Conservation (phyloP, 345 rosid species). For the Brassica nigra region DNA sequence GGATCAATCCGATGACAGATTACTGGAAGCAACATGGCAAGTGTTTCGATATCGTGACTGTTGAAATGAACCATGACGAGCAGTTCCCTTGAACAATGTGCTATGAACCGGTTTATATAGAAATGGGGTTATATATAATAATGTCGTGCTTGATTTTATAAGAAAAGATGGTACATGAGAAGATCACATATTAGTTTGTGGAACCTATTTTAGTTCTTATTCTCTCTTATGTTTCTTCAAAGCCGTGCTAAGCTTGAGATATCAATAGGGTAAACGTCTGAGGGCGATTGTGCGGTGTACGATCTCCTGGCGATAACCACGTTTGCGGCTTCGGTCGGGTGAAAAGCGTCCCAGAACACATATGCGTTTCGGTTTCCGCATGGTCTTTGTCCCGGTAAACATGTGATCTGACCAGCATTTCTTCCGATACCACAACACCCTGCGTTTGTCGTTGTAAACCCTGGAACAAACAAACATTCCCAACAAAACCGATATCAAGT, state of each 20-base stretch:
- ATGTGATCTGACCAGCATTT: slow-evolving; percentile 79
- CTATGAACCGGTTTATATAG: background rate
- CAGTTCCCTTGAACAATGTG: slow-evolving; percentile 49
- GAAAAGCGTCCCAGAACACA: slow-evolving; percentile 77
- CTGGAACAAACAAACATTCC: slow-evolving; percentile 36
- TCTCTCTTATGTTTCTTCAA: slow-evolving; percentile 30
- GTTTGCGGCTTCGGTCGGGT: slow-evolving; percentile 67
- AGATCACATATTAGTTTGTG: slow-evolving; percentile 25
- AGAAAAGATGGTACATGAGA: slow-evolving; percentile 13
- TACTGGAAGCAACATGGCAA: slow-evolving; percentile 76
- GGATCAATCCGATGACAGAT: slow-evolving; percentile 64
- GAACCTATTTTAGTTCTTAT: background rate
- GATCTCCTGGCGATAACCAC: slow-evolving; percentile 55
- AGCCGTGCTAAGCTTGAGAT: slow-evolving; percentile 56
- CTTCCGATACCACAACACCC: slow-evolving; percentile 85
- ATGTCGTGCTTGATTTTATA: background rate
- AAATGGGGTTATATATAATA: slow-evolving; percentile 4
- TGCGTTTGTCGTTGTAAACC: slow-evolving; percentile 54
- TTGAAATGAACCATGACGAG: slow-evolving; percentile 49
- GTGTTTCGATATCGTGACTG: slow-evolving; percentile 50
- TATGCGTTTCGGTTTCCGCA: slow-evolving; percentile 58
- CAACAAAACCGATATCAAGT: background rate
- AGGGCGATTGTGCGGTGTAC: slow-evolving; percentile 49
- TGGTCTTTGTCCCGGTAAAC: slow-evolving; percentile 63
- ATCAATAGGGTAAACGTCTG: slow-evolving; percentile 65